Base-by-base conservation (phyloP, 495 filamentous ascomycete species). In the Annulohypoxylon maeteangense region DNA sequence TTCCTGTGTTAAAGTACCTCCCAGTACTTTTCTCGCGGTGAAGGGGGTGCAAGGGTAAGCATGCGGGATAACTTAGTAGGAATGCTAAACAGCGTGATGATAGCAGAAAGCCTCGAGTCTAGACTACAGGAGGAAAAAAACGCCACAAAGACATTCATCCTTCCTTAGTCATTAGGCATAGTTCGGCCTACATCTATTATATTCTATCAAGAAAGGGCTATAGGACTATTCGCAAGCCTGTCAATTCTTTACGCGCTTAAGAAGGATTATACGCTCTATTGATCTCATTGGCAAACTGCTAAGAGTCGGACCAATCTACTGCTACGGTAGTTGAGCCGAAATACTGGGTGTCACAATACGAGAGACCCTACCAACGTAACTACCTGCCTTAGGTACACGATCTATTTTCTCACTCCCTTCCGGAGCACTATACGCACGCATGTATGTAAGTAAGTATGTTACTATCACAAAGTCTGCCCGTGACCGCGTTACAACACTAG, bases 231-330 rank as follows among this genome's bases (percentile, higher is more conserved):
- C 40, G 56, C 51, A 51, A 61, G 40, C 45, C 20, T 63, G 32
- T 42, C 22, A 31, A 40, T 57, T n/a, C 25, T n/a, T 16, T 61
- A 29, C 16, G 40, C 36, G 36, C 23, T 42, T 51, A 14, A 54
- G 12, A 48, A 42, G 16, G n/a, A n/a, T n/a, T n/a, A n/a, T n/a
- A n/a, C 36, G 38, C 12, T 55, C 22, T 47, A 31, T 51, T 50
- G 55, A 60, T 58, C 54, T 54, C 23, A 67, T 67, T 45, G 23
- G 64, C 34, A 57, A 20, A 42, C 31, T 50, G 64, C 64, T 42
- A 62, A 50, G 65, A 62, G 5, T 29, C 70, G 65, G 70, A 34
- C 51, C 65, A 66, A 66, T n/a, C 36, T 65, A 72, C 66, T 4
- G 25, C 34, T 62, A 53, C 16, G 53, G 65, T 65, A 73, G 32